Base-by-base conservation (phyloP, 1,284 basidiomycete species). In the Anthracocystis walkeri region DNA sequence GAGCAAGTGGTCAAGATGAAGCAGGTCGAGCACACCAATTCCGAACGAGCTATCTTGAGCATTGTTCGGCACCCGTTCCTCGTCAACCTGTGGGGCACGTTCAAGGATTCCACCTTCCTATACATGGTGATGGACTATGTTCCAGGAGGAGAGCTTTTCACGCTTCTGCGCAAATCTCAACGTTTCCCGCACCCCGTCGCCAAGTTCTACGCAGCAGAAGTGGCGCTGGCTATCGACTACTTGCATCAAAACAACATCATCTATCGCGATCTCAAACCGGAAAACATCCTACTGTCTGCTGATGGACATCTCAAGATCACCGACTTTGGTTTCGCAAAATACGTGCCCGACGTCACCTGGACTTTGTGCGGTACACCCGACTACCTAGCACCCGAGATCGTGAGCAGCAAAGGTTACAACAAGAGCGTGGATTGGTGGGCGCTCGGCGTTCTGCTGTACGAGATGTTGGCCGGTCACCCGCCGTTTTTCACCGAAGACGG, bases 61-160 rank as follows among this genome's bases (percentile, higher is more conserved):
- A 89, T 90, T 29, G 93, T 97, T 0, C 91, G 95, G 57, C 95
- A 98, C 86, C 93, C 95, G 2, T 99, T 99, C 87, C 92, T 99
- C 75, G 91, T 99, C 87, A 99, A 97, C 83, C 90, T 99, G 6
- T 99, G 96, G 96, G 97, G 96, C 27, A 93, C 93, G 1, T 99
- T 99, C 87, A 94, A 97, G 81, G 96, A 98, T 82, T 87, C 90
- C 11, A 89, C 92, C 49, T 98, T 97, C 84, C 88, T 99, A 14
- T 99, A 97, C 88, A 97, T 99, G 95, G 95, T 99, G 64, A 98
- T 99, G 96, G 97, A 99, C 87, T 99, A 97, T 85, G 96, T 99
- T 4, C 94, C 95, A 0, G 96, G 96, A 21, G 96, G 96, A 20
- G 96, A 99, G 86, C 88, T 99, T 7, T 99, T 99, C 85, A 83